These are phyloP conservation scores for Erythrophleum ivorense DNA, from an alignment of 331 rosid genomes.

Conservation along the genomic window DNA sequence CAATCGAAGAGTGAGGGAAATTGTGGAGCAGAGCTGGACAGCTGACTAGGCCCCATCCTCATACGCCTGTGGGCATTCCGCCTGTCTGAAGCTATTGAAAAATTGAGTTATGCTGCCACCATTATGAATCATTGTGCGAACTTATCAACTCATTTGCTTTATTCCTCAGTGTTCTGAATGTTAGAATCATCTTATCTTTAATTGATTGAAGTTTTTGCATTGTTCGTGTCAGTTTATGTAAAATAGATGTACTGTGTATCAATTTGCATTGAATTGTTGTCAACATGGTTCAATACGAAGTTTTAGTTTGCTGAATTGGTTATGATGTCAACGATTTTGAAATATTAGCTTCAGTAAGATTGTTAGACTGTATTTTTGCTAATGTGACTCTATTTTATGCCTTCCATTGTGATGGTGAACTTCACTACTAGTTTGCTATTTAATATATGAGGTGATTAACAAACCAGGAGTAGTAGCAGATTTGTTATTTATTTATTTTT, in stretches of 20 bases:
- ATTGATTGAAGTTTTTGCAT: constrained; percentile 41
- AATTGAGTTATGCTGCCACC: constrained; percentile 44
- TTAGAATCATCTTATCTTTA: constrained; percentile 36
- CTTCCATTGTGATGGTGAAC: constrained; percentile 1
- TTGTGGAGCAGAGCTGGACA: constrained; percentile 98
- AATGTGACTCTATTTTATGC: neutral
- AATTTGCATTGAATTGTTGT: constrained; percentile 45
- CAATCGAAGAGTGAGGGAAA: constrained; percentile 91
- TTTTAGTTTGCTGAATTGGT: constrained; percentile 14
- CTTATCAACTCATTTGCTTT: constrained; percentile 43
- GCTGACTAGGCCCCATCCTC: constrained; percentile 65
- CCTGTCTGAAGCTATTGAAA: constrained; percentile 42
- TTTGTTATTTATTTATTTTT: neutral
- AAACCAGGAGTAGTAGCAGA: neutral
- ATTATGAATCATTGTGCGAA: constrained; percentile 47
- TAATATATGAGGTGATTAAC: no score
- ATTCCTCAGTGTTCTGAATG: constrained; percentile 42
- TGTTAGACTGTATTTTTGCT: neutral
- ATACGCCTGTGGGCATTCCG: constrained; percentile 9
- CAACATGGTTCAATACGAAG: constrained; percentile 30
- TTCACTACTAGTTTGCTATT: neutral
- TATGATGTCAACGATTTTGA: neutral
- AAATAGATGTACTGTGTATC: constrained; percentile 47
- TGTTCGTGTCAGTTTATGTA: constrained; percentile 45
- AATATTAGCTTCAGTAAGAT: neutral